Evolutionary conservation across 108 stramenopile species (phyloP).

Genomic region (Heterococcus sp.): DNA sequence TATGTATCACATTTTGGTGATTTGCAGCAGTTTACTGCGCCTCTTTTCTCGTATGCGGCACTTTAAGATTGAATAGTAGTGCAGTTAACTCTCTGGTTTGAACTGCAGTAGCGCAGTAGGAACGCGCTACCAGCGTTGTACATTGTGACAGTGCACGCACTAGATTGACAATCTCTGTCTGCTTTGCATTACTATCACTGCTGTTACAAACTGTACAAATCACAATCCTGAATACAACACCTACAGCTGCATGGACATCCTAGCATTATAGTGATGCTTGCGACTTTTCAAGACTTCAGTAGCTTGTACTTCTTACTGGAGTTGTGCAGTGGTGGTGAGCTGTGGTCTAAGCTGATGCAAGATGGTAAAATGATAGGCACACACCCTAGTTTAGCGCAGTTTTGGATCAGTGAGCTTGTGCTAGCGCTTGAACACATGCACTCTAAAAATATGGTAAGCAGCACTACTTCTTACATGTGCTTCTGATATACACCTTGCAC

Average conservation of each 20-base stretch:
- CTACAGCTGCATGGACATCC: conserved; percentile 33
- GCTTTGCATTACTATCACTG: no score
- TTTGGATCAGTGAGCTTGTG: conserved; percentile 77
- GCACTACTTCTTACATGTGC: no score
- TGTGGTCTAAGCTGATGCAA: conserved; percentile 73
- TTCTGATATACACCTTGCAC: no score
- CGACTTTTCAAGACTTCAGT: conserved; percentile 80
- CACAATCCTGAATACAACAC: no score
- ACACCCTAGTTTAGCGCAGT: conserved; percentile 68
- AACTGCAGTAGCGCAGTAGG: background rate
- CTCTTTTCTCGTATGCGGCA: background rate
- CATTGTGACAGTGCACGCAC: background rate
- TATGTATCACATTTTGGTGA: background rate
- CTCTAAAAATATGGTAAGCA: conserved; percentile 70
- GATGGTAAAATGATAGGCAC: conserved; percentile 49
- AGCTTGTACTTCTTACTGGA: conserved; percentile 81
- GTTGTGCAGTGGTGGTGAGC: conserved; percentile 71
- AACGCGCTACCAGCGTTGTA: background rate
- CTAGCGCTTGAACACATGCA: conserved; percentile 85
- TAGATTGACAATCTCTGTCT: background rate
- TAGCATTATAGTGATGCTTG: conserved; percentile 70
- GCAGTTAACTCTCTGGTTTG: background rate
- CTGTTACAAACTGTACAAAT: no score
- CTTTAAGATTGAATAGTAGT: background rate
- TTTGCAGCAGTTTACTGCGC: background rate